Evolutionary conservation across 2,329 filamentous ascomycete genomes (phyloP), one percentile per base, ranked within the genome.

Genomic region (Cladosporium halotolerans): DNA sequence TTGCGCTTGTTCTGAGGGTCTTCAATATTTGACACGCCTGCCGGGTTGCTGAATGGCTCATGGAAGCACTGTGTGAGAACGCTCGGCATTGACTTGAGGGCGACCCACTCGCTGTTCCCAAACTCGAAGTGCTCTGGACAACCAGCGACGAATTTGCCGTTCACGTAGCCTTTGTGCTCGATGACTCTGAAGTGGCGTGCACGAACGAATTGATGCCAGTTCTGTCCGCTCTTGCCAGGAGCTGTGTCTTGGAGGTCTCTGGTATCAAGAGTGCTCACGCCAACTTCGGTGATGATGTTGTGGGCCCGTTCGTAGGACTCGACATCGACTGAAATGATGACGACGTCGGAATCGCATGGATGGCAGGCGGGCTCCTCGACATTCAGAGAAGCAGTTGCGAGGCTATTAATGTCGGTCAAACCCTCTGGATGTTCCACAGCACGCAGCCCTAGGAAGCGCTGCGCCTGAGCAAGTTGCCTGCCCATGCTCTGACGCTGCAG

Each of bases 311-410:
- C 93, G 54, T 84, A 88, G 1, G 85, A 83, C 69, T 99, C 93
- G 32, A 93, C 74, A 62, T 99, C 93, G 42, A 97, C 76, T 57
- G 80, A 83, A 55, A 96, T 75, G 60, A 96, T 86, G 7, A 95
- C 76, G 0, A 82, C 77, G n/a, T 77, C 73, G 9, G 69, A 63
- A 28, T 83, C 79, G 48, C 77, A 76, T 0, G 67, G 55, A 55
- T 75, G 77, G 0, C 75, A 75, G 2, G 70, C 69, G 0, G 73
- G 69, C 38, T 74, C 60, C n/a, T 69, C 66, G 41, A 78, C 61
- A 63, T 80, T 70, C 38, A 83, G 61, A 0, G 62, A 63, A 2
- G 62, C 66, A 45, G 65, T 58, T 8, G 54, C 45, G 41, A 59
- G 33, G 14, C 34, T 18, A 10, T 2, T 31, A 28, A 57, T 54